Evolutionary conservation across 306 rosid species (phyloP).

Genomic region (Begonia fuchsioides): DNA sequence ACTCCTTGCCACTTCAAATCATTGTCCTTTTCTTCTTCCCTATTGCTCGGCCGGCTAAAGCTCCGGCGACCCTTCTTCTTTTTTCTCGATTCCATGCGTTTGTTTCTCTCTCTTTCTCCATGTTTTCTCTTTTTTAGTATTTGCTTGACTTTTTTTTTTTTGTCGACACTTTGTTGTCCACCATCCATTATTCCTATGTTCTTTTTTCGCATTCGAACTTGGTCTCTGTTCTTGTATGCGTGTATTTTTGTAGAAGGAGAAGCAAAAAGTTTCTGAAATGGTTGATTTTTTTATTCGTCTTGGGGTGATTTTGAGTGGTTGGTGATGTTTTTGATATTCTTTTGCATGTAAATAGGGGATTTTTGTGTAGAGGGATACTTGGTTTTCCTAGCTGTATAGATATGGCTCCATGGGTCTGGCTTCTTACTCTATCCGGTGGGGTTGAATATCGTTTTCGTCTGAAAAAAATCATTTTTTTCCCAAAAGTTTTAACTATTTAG

Average conservation of each 20-base stretch:
- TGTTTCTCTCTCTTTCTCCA: neutral
- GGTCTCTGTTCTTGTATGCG: neutral
- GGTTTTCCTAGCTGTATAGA: slow-evolving; percentile 3
- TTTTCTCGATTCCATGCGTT: neutral
- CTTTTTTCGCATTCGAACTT: neutral
- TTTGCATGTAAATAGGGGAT: neutral
- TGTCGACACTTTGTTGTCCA: neutral
- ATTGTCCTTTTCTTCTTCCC: slow-evolving; percentile 16
- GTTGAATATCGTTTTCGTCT: slow-evolving; percentile 7
- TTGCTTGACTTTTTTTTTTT: neutral
- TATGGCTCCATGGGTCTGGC: too few species aligned
- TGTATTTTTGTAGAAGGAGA: slow-evolving; percentile 1
- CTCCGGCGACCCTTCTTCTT: slow-evolving; percentile 6
- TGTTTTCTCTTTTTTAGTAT: neutral
- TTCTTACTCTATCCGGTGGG: slow-evolving; percentile 3
- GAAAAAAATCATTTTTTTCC: neutral
- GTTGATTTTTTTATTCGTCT: neutral
- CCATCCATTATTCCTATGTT: neutral
- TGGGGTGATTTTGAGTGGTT: slow-evolving; percentile 1
- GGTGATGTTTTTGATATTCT: slow-evolving; percentile 1
- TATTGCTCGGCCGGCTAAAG: slow-evolving; percentile 23
- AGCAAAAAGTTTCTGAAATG: neutral
- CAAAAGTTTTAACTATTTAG: neutral
- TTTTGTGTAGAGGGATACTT: neutral
- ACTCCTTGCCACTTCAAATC: slow-evolving; percentile 19